Percentiles rank a stretch among this genome's conserved stretches.
These are phyloP conservation scores for Mycena vitilis DNA, from an alignment of 768 basidiomycete genomes.

Conservation along the genomic window DNA sequence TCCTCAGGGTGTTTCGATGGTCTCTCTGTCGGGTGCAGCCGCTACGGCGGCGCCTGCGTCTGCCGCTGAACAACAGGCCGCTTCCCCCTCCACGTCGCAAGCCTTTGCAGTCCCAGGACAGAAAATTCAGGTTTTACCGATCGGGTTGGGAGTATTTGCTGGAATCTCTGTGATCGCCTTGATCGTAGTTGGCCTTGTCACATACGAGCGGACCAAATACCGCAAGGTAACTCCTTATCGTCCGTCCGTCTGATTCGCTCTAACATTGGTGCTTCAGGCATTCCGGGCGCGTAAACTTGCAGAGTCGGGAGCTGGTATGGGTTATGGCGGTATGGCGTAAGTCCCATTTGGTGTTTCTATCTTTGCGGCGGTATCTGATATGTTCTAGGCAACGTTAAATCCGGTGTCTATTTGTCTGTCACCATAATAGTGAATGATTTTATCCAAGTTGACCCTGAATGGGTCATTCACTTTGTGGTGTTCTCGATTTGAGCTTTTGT, in stretches of 20 bases:
- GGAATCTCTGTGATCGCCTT: slow-evolving; percentile 88
- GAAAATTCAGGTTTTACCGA: slow-evolving; percentile 78
- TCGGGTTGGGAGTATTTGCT: slow-evolving; percentile 86
- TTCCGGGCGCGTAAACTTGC: slow-evolving; percentile 82
- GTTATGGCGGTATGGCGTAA: slow-evolving; percentile 69
- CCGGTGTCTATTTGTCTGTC: slow-evolving; percentile 29
- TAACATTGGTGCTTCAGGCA: slow-evolving; percentile 53
- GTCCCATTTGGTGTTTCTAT: slow-evolving; percentile 27
- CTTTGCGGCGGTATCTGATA: neutral
- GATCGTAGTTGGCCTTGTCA: slow-evolving; percentile 85
- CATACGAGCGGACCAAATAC: slow-evolving; percentile 88
- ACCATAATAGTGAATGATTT: slow-evolving; percentile 24
- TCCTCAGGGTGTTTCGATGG: slow-evolving; percentile 13
- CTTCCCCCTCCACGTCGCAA: slow-evolving; percentile 49
- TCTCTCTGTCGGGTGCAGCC: slow-evolving; percentile 34
- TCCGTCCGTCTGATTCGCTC: slow-evolving; percentile 7
- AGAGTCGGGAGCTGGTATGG: slow-evolving; percentile 67
- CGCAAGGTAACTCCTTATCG: slow-evolving; percentile 68
- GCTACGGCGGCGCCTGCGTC: slow-evolving; percentile 35
- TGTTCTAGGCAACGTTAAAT: slow-evolving; percentile 33
- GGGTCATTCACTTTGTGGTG: slow-evolving; percentile 22
- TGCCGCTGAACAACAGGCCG: slow-evolving; percentile 48
- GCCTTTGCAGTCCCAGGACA: slow-evolving; percentile 79
- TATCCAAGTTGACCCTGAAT: slow-evolving; percentile 35
- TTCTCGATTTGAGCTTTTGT: slow-evolving; percentile 31